A percentile compares a stretch with the other conserved stretches of the same genome.
Conservation (phyloP, 2,329 filamentous ascomycete species). For the Ascochyta pisi region DNA sequence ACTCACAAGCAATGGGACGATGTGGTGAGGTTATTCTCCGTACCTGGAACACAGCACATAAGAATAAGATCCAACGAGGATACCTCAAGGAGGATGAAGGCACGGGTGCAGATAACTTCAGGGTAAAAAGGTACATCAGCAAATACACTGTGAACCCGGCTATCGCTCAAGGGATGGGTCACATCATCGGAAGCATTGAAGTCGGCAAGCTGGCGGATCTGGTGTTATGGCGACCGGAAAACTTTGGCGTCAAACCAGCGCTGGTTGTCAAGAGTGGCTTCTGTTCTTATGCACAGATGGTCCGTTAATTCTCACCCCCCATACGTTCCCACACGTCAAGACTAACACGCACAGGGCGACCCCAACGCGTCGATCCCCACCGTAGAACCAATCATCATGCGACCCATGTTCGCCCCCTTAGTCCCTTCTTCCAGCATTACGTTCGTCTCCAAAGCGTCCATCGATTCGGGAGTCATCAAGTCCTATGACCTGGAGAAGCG, state of each 20-base stretch:
- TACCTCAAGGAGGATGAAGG: slow-evolving; percentile 77
- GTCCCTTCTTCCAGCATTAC: slow-evolving; percentile 77
- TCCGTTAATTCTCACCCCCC: slow-evolving; percentile 48
- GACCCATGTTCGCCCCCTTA: slow-evolving; percentile 83
- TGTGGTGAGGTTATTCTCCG: slow-evolving; percentile 92
- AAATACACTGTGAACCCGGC: slow-evolving; percentile 98
- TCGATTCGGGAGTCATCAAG: slow-evolving; percentile 71
- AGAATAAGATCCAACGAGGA: slow-evolving; percentile 90
- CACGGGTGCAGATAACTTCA: slow-evolving; percentile 83
- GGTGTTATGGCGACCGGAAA: slow-evolving; percentile 82
- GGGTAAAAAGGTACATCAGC: slow-evolving; percentile 89
- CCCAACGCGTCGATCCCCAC: slow-evolving; percentile 74
- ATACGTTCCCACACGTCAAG: not conserved
- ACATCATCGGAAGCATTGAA: slow-evolving; percentile 86
- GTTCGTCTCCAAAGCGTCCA: slow-evolving; percentile 79
- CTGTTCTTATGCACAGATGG: slow-evolving; percentile 84
- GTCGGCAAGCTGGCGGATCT: slow-evolving; percentile 89
- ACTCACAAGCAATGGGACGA: slow-evolving; percentile 96
- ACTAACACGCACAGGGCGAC: slow-evolving; percentile 49
- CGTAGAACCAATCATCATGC: slow-evolving; percentile 80
- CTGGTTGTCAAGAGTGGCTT: slow-evolving; percentile 87
- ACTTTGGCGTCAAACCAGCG: slow-evolving; percentile 86
- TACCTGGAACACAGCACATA: slow-evolving; percentile 97
- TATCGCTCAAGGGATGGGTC: slow-evolving; percentile 86
- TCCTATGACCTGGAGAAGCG: slow-evolving; percentile 79